A percentile compares a stretch with the other conserved stretches of the same genome.
These are phyloP conservation scores for Candida corydali DNA, from an alignment of 805 yeast species.

Conservation along the genomic window DNA sequence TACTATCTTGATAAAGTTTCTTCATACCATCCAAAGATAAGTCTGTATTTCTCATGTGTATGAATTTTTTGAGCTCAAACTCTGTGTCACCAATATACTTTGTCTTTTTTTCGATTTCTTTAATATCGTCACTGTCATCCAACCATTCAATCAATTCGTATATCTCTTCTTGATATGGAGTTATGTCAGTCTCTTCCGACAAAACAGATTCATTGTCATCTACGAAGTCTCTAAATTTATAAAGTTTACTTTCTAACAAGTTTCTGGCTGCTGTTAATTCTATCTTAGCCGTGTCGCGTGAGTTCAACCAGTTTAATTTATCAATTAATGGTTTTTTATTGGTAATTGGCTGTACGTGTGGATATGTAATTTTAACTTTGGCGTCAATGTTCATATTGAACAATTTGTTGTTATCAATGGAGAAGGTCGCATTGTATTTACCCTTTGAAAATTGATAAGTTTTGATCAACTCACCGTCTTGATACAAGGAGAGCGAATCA, in stretches of 20 bases:
- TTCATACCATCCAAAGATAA: conserved; percentile 44
- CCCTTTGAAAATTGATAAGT: conserved; percentile 23
- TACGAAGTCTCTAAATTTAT: conserved; percentile 58
- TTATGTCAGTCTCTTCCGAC: conserved; percentile 33
- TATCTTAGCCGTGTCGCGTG: conserved; percentile 51
- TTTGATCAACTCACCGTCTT: conserved; percentile 34
- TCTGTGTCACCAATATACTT: conserved; percentile 16
- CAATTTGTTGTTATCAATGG: conserved; percentile 46
- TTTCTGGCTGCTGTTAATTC: conserved; percentile 59
- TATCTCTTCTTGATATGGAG: conserved; percentile 25
- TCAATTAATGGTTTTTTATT: conserved; percentile 39
- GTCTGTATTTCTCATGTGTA: conserved; percentile 43
- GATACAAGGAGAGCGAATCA: conserved; percentile 28
- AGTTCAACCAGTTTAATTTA: conserved; percentile 50
- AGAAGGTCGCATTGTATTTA: conserved; percentile 19
- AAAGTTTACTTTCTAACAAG: conserved; percentile 67
- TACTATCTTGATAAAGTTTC: conserved; percentile 40
- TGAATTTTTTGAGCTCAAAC: conserved; percentile 25
- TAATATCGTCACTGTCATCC: conserved; percentile 49
- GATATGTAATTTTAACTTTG: conserved; percentile 26
- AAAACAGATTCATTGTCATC: conserved; percentile 47
- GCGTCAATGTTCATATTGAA: conserved; percentile 24
- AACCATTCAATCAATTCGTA: conserved; percentile 67
- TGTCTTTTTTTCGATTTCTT: conserved; percentile 23
- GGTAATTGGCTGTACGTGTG: conserved; percentile 29